Evolutionary conservation across 164 flowering plant species (phyloP).

Genomic region (Echeveria elegans): DNA sequence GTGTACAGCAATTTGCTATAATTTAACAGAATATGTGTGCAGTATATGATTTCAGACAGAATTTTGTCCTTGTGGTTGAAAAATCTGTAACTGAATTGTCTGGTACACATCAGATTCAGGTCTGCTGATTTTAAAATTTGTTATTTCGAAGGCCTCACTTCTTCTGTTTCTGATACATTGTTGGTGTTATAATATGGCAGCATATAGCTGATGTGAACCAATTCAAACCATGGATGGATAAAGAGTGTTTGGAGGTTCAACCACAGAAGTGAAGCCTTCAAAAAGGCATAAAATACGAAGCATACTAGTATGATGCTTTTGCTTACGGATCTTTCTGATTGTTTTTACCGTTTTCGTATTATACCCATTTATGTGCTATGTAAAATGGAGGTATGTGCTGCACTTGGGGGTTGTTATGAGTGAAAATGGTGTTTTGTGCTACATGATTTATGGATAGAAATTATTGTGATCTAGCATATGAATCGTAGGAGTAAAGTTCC

Average conservation of each 20-base stretch:
- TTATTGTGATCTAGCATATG: too few relatives aligned
- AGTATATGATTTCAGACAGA: background rate
- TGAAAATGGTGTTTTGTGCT: too few relatives aligned
- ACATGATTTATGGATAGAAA: too few relatives aligned
- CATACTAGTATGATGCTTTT: background rate
- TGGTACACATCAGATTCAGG: background rate
- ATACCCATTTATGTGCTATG: too few relatives aligned
- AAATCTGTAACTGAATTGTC: background rate
- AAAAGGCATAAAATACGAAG: background rate
- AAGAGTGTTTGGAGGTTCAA: conserved; percentile 11
- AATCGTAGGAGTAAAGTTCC: too few relatives aligned
- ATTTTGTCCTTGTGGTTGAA: background rate
- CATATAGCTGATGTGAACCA: conserved; percentile 19
- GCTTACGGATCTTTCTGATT: background rate
- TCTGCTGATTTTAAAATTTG: background rate
- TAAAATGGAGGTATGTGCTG: too few relatives aligned
- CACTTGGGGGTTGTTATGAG: too few relatives aligned
- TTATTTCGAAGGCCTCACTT: background rate
- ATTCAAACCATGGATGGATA: conserved; percentile 29
- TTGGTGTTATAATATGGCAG: conserved; percentile 16
- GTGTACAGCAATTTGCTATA: background rate
- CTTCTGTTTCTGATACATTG: conserved; percentile 6
- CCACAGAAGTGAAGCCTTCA: background rate
- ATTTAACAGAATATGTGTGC: background rate
- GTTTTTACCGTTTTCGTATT: too few relatives aligned